Evolutionary conservation across 805 yeast species (phyloP), one percentile per base, ranked within the genome.

Genomic region (Hermanozyma aechmeae): DNA sequence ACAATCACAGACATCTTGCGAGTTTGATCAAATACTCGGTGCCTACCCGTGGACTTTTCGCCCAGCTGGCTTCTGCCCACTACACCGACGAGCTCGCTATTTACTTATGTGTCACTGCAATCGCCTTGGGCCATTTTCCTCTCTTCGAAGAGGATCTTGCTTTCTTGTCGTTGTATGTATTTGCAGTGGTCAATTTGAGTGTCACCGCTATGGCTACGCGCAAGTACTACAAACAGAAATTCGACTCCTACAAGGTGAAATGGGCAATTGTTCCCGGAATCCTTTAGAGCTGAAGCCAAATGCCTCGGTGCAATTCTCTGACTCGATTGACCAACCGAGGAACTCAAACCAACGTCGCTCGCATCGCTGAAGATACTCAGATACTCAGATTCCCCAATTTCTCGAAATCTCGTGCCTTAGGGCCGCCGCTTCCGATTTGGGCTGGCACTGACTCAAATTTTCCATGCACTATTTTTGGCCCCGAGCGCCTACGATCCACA

Each of bases 1-100:
- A 39, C 17, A 70, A 71, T 44, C 87, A 79, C 43, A 27, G 19
- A 5, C 60, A 69, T 30, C 51, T 79, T 23, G 57, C 81, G 0
- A 27, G 40, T 3, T 46, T 78, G 25, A 51, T 49, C 13, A 79
- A 79, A 45, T 79, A 79, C 47, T 60, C 72, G 1, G 42, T 65
- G 15, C 92, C 93, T 3, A 48, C 43, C 2, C 48, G 53, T 20
- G 65, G 76, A 1, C 38, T 73, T 26, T 79, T 79, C 46, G 49
- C 50, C 24, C 48, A 48, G n/a, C 58, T 69, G 2, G 58, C 73
- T 12, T 71, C 79, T 39, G 79, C 89, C 0, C 93, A 81, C 49
- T 81, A 80, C 41, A 54, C 75, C 13, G 79, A 78, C 47, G 93
- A 81, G 45, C 55, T 76, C 5, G 16, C 67, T 20, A 64, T 81